These are phyloP conservation scores for Xylaria bambusicola DNA, from an alignment of 495 filamentous ascomycete species.

Conservation along the genomic window DNA sequence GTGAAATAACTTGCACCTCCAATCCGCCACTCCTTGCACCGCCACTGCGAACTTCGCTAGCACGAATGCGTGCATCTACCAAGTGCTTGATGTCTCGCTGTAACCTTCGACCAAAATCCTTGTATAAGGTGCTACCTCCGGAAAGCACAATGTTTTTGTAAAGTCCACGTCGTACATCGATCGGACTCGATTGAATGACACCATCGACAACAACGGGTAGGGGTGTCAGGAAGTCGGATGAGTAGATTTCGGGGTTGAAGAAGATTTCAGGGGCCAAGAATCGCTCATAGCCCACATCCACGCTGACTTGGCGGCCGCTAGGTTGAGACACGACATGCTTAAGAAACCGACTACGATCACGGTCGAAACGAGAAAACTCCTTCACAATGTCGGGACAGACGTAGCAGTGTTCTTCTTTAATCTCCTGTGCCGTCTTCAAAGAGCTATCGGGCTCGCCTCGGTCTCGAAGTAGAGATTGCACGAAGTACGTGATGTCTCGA, in stretches of 20 bases:
- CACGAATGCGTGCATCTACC: conserved; percentile 65
- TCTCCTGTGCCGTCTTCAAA: conserved; percentile 93
- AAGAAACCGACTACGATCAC: conserved; percentile 83
- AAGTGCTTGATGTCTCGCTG: conserved; percentile 95
- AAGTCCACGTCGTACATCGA: conserved; percentile 92
- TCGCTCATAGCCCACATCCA: conserved; percentile 96
- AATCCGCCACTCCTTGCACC: conserved; percentile 91
- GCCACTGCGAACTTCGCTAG: conserved; percentile 80
- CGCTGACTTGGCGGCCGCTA: conserved; percentile 78
- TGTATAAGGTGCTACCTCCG: conserved; percentile 94
- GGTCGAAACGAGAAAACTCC: conserved; percentile 90
- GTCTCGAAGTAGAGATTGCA: conserved; percentile 92
- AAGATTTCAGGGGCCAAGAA: conserved; percentile 99
- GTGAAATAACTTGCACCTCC: conserved; percentile 94
- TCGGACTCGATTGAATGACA: conserved; percentile 95
- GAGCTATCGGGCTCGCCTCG: conserved; percentile 95
- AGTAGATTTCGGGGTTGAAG: conserved; percentile 99
- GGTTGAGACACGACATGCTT: conserved; percentile 85
- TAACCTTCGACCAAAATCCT: conserved; percentile 92
- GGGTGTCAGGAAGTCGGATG: conserved; percentile 94
- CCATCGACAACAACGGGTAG: conserved; percentile 91
- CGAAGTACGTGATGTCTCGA: conserved; percentile 97
- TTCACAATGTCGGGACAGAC: conserved; percentile 98
- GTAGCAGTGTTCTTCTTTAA: conserved; percentile 98
- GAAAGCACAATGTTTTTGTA: conserved; percentile 99